Evolutionary conservation across 306 rosid species (phyloP), one percentile per base, ranked within the genome.

Genomic region (Trifolium repens): DNA sequence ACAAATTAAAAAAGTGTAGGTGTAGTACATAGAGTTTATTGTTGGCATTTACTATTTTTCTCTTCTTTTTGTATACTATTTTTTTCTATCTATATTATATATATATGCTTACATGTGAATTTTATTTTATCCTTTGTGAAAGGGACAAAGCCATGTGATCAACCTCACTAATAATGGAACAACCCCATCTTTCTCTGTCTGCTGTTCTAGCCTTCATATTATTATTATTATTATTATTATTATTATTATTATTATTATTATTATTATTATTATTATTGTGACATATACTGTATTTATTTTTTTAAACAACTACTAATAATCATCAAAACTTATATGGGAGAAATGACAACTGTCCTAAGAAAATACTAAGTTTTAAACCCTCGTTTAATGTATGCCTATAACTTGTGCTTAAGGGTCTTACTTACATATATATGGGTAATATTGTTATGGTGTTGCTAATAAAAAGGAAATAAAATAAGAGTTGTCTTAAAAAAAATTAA

Each of bases 91-190:
- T 22, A 22, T 22, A 22, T 22, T 22, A 61, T n/a, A n/a, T n/a
- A n/a, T n/a, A 26, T n/a, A 34, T 32, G 34, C 2, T 27, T 2
- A 27, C 44, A 32, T 61, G 67, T 61, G 44, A 61, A 32, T 61
- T 61, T 32, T 61, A 32, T 61, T 32, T 61, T 32, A 61, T 61
- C 44, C 44, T 61, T 58, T 11, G 34, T 15, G 44, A 61, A 61
- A 34, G 43, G 19, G 84, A 75, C 84, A 85, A 17, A 24, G 67
- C 77, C 88, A 81, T 79, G 85, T 81, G 86, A 80, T 62, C 80
- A 71, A 68, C 80, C 73, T 67, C 71, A 43, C 83, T 2, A 32
- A 73, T 78, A 19, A 82, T 82, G 64, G 73, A 78, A 67, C 74
- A 61, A 50, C 42, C 32, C 78, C 84, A 81, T 71, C 37, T 64